Percentiles rank a stretch among this genome's conserved stretches.
These are phyloP conservation scores for Papiliotrema fonsecae DNA, from an alignment of 1,284 basidiomycete genomes.

Conservation along the genomic window DNA sequence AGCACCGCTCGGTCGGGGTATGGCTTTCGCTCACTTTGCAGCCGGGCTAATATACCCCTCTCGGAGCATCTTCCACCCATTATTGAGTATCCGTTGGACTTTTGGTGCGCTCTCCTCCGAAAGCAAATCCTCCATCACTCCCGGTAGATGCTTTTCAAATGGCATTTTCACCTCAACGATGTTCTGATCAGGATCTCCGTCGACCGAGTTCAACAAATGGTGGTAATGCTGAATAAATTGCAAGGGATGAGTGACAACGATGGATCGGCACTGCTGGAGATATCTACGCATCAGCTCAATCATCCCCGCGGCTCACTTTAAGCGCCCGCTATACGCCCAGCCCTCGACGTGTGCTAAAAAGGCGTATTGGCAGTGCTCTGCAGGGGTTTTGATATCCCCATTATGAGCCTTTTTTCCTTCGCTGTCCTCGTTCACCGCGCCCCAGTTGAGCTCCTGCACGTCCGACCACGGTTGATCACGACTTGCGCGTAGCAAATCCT, in stretches of 20 bases:
- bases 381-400: conserved; percentile 30
- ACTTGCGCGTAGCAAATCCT: conserved; percentile 34
- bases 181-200: conserved; percentile 39
- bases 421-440: conserved; percentile 22
- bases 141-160: conserved; percentile 29
- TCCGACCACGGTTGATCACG: conserved; percentile 28
- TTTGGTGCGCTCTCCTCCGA: conserved; percentile 15
- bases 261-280: conserved; percentile 44
- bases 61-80: conserved; percentile 32
- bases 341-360: conserved; percentile 46
- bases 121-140: conserved; percentile 37
- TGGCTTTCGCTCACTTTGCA: conserved; percentile 23
- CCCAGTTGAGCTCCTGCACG: conserved; percentile 29
- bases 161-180: conserved; percentile 33
- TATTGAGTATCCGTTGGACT: conserved; percentile 37
- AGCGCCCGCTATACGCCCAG: conserved; percentile 39
- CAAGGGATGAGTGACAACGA: conserved; percentile 37
- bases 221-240: conserved; percentile 45
- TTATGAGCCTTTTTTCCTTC: conserved; percentile 14
- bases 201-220: conserved; percentile 36
- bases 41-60: conserved; percentile 38
- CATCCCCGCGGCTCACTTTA: conserved; percentile 28
- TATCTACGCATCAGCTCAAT: conserved; percentile 17
- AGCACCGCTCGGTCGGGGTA: not conserved
- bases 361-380: conserved; percentile 44